A percentile compares a stretch with the other conserved stretches of the same genome.
These are phyloP conservation scores for Aspergillus sparsus DNA, from an alignment of 495 filamentous ascomycete species.

Conservation along the genomic window DNA sequence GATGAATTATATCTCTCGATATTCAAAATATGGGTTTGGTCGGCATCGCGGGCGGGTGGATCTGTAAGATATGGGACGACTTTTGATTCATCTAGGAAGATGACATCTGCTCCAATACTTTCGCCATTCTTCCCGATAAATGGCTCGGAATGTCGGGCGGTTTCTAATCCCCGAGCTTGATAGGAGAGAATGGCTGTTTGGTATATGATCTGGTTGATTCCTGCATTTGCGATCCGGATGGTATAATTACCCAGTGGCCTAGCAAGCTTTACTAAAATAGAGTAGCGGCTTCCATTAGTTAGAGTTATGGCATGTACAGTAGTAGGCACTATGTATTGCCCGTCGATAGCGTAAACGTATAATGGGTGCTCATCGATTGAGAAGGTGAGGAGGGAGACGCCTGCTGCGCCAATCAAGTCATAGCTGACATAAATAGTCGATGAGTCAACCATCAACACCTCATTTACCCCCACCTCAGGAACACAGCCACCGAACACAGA, in stretches of 20 bases:
- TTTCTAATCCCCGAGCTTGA: background rate
- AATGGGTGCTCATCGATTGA: slow-evolving; percentile 47
- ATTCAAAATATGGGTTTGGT: too few species aligned
- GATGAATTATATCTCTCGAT: too few species aligned
- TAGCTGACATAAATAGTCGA: slow-evolving; percentile 33
- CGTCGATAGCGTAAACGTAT: slow-evolving; percentile 48
- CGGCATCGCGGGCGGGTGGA: too few species aligned
- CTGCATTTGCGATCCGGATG: slow-evolving; percentile 36
- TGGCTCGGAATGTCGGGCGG: slow-evolving; percentile 32
- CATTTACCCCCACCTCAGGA: slow-evolving; percentile 29
- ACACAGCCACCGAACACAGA: slow-evolving; percentile 30
- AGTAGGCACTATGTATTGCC: slow-evolving; percentile 41
- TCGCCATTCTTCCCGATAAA: slow-evolving; percentile 44
- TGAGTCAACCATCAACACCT: slow-evolving; percentile 35
- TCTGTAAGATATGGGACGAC: too few species aligned
- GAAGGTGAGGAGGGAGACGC: slow-evolving; percentile 29
- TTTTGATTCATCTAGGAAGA: too few species aligned
- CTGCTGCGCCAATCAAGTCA: slow-evolving; percentile 37
- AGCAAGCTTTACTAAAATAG: slow-evolving; percentile 41
- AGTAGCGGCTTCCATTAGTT: slow-evolving; percentile 39
- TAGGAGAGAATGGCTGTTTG: slow-evolving; percentile 37
- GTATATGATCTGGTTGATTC: slow-evolving; percentile 37
- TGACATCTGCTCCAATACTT: too few species aligned
- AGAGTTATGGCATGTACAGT: slow-evolving; percentile 37
- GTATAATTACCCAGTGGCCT: slow-evolving; percentile 37